Evolutionary conservation across 1,284 basidiomycete genomes (phyloP).

Genomic region (Coniferiporia weirii): DNA sequence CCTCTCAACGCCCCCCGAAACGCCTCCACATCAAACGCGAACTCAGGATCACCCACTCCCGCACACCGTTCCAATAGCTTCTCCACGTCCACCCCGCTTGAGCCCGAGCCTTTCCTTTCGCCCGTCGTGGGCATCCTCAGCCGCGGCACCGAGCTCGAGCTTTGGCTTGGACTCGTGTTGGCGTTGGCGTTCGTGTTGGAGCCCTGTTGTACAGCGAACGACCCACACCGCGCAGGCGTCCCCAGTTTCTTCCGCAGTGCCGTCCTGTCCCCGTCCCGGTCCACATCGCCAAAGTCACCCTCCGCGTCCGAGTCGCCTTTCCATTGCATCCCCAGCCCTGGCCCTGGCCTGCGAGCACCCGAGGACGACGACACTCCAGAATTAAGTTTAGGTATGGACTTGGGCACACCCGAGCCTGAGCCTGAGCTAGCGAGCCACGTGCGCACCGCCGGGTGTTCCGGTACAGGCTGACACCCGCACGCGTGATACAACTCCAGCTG

Average conservation of each 20-base stretch:
- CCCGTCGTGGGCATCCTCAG: neutral
- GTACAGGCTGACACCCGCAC: conserved; percentile 38
- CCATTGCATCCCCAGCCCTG: neutral
- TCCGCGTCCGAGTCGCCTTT: conserved; percentile 5
- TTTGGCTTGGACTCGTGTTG: neutral
- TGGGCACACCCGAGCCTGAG: neutral
- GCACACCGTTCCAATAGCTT: conserved; percentile 8
- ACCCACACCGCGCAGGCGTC: conserved; percentile 14
- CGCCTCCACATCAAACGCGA: conserved; percentile 18
- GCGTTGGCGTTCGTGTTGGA: neutral
- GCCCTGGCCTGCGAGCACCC: neutral
- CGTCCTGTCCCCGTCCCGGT: conserved; percentile 5
- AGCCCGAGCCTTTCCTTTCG: neutral
- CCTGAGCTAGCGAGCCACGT: conserved; percentile 30
- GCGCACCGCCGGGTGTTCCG: conserved; percentile 35
- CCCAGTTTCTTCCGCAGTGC: conserved; percentile 10
- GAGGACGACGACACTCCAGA: too few species aligned
- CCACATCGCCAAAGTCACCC: conserved; percentile 4
- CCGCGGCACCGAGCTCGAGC: neutral
- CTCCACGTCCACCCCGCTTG: conserved; percentile 1
- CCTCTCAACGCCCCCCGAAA: conserved; percentile 15
- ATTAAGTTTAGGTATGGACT: too few species aligned
- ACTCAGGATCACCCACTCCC: conserved; percentile 13
- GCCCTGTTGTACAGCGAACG: conserved; percentile 1
- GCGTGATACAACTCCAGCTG: conserved; percentile 44